Base-by-base conservation (phyloP, 2,329 filamentous ascomycete species). In the Lachnellula subtilissima region DNA sequence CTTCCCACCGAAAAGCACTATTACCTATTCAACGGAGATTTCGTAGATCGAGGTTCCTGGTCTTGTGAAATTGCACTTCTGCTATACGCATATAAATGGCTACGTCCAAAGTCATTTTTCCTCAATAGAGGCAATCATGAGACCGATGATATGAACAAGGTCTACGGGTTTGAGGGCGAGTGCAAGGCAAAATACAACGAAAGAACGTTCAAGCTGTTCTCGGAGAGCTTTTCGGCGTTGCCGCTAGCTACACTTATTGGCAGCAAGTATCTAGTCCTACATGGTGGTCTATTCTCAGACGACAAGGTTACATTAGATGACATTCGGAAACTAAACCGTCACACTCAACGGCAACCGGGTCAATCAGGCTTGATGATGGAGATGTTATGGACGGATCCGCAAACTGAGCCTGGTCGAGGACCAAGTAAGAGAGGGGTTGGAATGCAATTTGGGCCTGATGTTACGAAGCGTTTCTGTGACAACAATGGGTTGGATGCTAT, bases 341-440 rank as follows among this genome's bases (percentile, higher is more conserved):
- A 97, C 75, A 85, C 83, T 71, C 94, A 97, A 74, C 83, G 90
- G 59, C 93, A 97, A 69, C 93, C 94, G 2, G 94, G 94, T 35
- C 94, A 99, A 72, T 77, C 88, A 49, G 94, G 94, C 14, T 76
- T 99, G 66, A 99, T 99, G 94, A 99, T 99, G 94, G 94, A 99
- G 75, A 99, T 99, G 94, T 82, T 99, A 48, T 99, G 94, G 94
- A 97, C 94, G 0, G 94, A 99, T 70, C 94, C 94, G 2, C 94
- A 99, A 72, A 81, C 88, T 0, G 80, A 85, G 65, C 86, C 88
- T 28, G 94, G 94, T 52, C 86, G 94, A 64, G 91, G 92, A 8
- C 94, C 94, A 46, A 96, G 91, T 78, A 99, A 99, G 80, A 85
- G 94, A 70, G 94, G 94, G 64, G 93, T 99, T 19, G 94, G 94